These are phyloP conservation scores for Tricholoma matsutake DNA, from an alignment of 768 basidiomycete species.

Conservation along the genomic window DNA sequence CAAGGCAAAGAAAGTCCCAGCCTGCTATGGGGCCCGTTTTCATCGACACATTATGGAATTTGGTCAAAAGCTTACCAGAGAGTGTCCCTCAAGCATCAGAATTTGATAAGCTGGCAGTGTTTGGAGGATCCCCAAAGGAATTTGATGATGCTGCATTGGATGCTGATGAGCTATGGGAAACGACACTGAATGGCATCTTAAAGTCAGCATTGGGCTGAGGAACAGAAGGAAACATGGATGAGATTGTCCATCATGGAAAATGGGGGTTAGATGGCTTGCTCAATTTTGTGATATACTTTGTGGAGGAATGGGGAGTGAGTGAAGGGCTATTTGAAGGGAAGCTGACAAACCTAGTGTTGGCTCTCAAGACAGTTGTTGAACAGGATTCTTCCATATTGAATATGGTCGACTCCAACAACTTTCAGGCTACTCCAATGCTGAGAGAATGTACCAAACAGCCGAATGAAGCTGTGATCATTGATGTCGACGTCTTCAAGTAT, in stretches of 20 bases:
- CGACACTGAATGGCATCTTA: not conserved
- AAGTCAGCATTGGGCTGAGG: not conserved
- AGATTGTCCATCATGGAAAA: constrained; percentile 13
- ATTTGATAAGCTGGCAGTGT: not conserved
- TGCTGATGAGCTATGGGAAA: not conserved
- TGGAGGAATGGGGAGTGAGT: constrained; percentile 15
- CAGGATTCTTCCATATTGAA: no score
- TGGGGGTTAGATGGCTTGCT: constrained; percentile 19
- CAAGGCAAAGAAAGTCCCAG: no score
- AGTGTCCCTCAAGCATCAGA: not conserved
- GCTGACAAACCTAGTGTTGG: constrained; percentile 16
- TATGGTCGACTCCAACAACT: not conserved
- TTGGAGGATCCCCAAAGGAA: not conserved
- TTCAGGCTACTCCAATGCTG: no score
- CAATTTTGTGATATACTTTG: constrained; percentile 19
- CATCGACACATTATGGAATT: no score
- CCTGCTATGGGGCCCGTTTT: no score
- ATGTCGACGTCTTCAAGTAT: not conserved
- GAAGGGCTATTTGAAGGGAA: constrained; percentile 25
- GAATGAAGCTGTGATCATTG: not conserved
- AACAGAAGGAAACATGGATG: constrained; percentile 8
- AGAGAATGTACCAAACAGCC: no score
- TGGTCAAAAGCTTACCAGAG: not conserved
- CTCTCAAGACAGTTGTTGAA: constrained; percentile 10
- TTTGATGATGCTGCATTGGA: not conserved